Base-by-base conservation (phyloP, 768 basidiomycete genomes). In the Macrolepiota dolichaula region DNA sequence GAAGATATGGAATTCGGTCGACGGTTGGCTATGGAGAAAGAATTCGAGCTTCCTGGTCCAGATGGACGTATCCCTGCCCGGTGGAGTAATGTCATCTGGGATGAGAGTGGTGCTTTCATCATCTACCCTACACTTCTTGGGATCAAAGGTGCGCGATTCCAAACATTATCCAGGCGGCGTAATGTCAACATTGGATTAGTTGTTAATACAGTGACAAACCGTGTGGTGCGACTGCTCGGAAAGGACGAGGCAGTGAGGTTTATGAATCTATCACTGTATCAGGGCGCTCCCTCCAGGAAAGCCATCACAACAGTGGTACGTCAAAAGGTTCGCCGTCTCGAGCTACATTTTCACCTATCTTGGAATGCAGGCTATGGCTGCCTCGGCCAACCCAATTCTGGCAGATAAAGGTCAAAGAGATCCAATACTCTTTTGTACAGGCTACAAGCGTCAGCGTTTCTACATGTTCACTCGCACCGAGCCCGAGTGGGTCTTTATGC, bases 1-100 rank as follows among this genome's bases (percentile, higher is more conserved):
- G 97, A 99, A 57, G 95, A 98, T 74, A 99, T 99, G 97, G 97
- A 99, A 72, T 98, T 99, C 69, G 95, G 96, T n/a, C 81, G 96
- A 59, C 83, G 96, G n/a, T 77, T 98, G 63, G 96, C 96, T 3
- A 79, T 88, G 32, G 97, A 99, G 73, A 81, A 92, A 63, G 97
- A 98, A 69, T 74, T 99, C 46, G 95, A 98, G 75, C 76, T 89
- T 58, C 86, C 89, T 38, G 89, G 87, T 12, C 85, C 86, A 3
- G 91, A 92, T 69, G 88, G 88, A 29, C 79, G 77, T 55, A 77
- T 84, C 60, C 89, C 86, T 56, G 91, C 87, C 24, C 84, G 86
- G 67, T 94, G 91, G 81, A 91, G 86, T 27, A 96, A 92, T 70
- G 92, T 87, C 0, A 83, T 94, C n/a, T 99, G 96, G 96, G 97